phyloP scores from a whole-genome alignment of 2,329 filamentous ascomycete species.

The Conoideocrella luteorostrata region DNA sequence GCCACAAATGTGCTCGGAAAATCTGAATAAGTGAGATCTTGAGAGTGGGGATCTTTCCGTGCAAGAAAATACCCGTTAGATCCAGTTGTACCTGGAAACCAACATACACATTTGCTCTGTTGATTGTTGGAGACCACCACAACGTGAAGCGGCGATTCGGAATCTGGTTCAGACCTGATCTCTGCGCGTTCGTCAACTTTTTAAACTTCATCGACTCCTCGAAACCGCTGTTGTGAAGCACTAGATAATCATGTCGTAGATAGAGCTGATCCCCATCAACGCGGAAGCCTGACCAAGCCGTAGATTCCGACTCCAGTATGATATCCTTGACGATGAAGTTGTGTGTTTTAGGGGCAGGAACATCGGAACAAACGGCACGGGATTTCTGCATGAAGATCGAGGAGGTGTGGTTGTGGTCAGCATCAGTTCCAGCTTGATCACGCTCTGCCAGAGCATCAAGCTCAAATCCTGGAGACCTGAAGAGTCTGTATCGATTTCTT shows the following conservation, averaged over 20 bases:
- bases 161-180: slow-evolving; percentile 96
- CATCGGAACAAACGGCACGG: slow-evolving; percentile 5
- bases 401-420: not conserved
- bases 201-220: slow-evolving; percentile 88
- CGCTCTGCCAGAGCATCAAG: slow-evolving; percentile 1
- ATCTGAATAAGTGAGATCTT: slow-evolving; percentile 99
- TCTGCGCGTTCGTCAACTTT: slow-evolving; percentile 94
- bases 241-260: slow-evolving; percentile 29
- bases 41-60: slow-evolving; percentile 95
- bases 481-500: slow-evolving; percentile 27
- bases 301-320: slow-evolving; percentile 32
- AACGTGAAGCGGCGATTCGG: slow-evolving; percentile 97
- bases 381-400: not conserved
- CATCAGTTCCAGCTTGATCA: not conserved
- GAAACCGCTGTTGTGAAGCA: slow-evolving; percentile 34
- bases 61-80: slow-evolving; percentile 95
- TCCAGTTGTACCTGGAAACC: slow-evolving; percentile 99
- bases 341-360: slow-evolving; percentile 19
- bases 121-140: slow-evolving; percentile 95
- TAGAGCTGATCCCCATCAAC: slow-evolving; percentile 45
- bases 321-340: slow-evolving; percentile 36
- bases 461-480: slow-evolving; percentile 27
- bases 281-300: slow-evolving; percentile 44
- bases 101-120: slow-evolving; percentile 94
- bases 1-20: slow-evolving; percentile 98